Evolutionary conservation across 1,139 yeast genomes (phyloP).

Genomic region (Zygotorulaspora mrakii): DNA sequence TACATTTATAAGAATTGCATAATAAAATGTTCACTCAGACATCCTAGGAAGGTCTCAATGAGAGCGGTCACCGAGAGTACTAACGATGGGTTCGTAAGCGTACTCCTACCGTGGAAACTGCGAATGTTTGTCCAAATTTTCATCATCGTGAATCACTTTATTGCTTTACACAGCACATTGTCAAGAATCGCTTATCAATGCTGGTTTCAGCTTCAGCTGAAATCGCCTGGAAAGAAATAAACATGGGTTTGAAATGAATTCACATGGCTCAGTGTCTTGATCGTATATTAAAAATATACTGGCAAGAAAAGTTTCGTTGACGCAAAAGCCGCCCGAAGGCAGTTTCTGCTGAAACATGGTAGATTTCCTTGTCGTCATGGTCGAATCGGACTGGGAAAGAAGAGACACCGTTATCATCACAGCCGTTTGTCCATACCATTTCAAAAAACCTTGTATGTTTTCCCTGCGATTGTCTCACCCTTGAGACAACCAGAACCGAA

Average conservation of each 20-base stretch:
- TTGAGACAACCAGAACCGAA: conserved; percentile 14
- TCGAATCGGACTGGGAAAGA: conserved; percentile 93
- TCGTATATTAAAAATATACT: conserved; percentile 54
- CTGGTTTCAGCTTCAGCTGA: no score
- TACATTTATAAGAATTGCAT: conserved; percentile 8
- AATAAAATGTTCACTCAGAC: conserved; percentile 44
- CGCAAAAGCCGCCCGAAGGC: conserved; percentile 16
- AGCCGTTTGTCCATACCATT: conserved; percentile 21
- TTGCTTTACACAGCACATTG: no score
- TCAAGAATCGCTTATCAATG: no score
- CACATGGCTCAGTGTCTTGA: conserved; percentile 42
- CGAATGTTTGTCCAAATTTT: conserved; percentile 72
- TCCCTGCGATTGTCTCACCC: conserved; percentile 22
- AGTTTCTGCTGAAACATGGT: conserved; percentile 34
- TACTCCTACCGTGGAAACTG: conserved; percentile 93
- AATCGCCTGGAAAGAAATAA: conserved; percentile 6
- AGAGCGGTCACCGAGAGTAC: conserved; percentile 79
- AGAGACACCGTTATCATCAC: conserved; percentile 48
- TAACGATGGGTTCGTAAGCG: conserved; percentile 74
- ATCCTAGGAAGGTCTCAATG: conserved; percentile 55
- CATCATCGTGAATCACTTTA: conserved; percentile 52
- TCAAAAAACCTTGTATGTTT: conserved; percentile 6
- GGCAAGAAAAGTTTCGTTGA: conserved; percentile 72
- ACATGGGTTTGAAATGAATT: background rate
- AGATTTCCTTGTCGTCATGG: conserved; percentile 79